These are phyloP conservation scores for Fragilaria radians DNA, from an alignment of 108 stramenopile species.

Conservation along the genomic window DNA sequence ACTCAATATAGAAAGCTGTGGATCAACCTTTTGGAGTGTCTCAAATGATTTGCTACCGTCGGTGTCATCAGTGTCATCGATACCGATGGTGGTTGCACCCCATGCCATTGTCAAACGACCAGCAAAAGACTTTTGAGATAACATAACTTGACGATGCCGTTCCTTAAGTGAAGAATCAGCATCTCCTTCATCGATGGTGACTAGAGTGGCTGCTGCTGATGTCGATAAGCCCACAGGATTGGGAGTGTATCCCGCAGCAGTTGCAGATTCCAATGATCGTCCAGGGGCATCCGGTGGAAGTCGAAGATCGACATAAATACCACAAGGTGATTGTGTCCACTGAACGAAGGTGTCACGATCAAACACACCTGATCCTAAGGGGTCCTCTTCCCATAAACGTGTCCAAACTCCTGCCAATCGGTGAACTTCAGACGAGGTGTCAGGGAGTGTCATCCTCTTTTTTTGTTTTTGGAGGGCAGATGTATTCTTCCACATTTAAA, in stretches of 20 bases:
- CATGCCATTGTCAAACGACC: slow-evolving; percentile 14
- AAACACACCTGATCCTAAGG: slow-evolving; percentile 23
- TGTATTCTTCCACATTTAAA: too few relatives aligned
- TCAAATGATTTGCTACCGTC: slow-evolving; percentile 18
- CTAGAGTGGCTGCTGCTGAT: slow-evolving; percentile 13
- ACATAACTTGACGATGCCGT: slow-evolving; percentile 2
- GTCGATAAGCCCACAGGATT: slow-evolving; percentile 18
- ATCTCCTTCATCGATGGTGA: too few relatives aligned
- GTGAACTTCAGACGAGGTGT: neutral
- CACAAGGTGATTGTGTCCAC: slow-evolving; percentile 43
- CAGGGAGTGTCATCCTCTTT: neutral
- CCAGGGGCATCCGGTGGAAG: slow-evolving; percentile 23
- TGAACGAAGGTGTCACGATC: slow-evolving; percentile 37
- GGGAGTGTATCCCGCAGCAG: neutral
- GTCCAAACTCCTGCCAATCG: slow-evolving; percentile 34
- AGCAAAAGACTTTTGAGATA: slow-evolving; percentile 41
- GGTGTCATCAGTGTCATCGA: too few relatives aligned
- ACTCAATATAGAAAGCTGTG: slow-evolving; percentile 10
- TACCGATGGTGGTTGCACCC: neutral
- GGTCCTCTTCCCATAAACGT: slow-evolving; percentile 41
- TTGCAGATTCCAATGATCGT: slow-evolving; percentile 4
- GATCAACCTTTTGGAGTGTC: slow-evolving; percentile 19
- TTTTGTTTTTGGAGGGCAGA: too few relatives aligned
- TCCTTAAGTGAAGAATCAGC: neutral
- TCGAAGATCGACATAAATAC: slow-evolving; percentile 42